These are phyloP conservation scores for Penicillium freii DNA, from an alignment of 2,329 filamentous ascomycete genomes.

Conservation along the genomic window DNA sequence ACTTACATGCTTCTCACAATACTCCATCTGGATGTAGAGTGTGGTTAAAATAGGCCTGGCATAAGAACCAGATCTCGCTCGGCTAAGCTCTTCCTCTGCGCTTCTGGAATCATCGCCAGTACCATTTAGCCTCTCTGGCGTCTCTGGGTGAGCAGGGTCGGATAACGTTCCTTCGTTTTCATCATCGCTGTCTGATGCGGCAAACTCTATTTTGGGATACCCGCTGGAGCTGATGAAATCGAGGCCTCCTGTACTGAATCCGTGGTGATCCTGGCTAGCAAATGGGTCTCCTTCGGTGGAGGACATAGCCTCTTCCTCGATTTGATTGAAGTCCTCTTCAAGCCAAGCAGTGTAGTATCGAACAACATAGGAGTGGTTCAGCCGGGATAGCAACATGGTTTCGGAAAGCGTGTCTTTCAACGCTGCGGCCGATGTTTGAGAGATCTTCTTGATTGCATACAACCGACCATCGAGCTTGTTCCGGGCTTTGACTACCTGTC, in stretches of 20 bases:
- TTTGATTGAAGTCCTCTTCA: constrained; percentile 59
- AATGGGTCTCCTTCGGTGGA: constrained; percentile 56
- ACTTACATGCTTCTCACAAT: constrained; percentile 81
- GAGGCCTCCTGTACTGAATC: constrained; percentile 74
- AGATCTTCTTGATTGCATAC: constrained; percentile 97
- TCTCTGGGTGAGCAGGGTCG: constrained; percentile 33
- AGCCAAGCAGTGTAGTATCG: constrained; percentile 96
- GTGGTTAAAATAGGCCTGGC: constrained; percentile 64
- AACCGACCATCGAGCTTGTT: constrained; percentile 91
- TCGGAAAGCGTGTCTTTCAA: constrained; percentile 69
- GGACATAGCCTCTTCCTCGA: constrained; percentile 44
- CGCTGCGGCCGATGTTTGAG: constrained; percentile 69
- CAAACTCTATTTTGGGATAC: constrained; percentile 75
- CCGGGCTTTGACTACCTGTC: constrained; percentile 90
- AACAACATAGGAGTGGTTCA: constrained; percentile 85
- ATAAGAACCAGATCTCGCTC: constrained; percentile 48
- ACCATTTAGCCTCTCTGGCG: constrained; percentile 15
- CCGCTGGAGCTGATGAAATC: constrained; percentile 92
- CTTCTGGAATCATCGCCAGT: constrained; percentile 21
- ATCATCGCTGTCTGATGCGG: constrained; percentile 51
- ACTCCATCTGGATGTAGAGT: constrained; percentile 98
- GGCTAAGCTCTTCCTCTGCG: constrained; percentile 36
- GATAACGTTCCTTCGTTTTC: constrained; percentile 39
- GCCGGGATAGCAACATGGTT: constrained; percentile 82
- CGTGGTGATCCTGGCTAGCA: constrained; percentile 26